phyloP scores from a whole-genome alignment of 257 asterid genomes.

The Leptodermis oblonga region DNA sequence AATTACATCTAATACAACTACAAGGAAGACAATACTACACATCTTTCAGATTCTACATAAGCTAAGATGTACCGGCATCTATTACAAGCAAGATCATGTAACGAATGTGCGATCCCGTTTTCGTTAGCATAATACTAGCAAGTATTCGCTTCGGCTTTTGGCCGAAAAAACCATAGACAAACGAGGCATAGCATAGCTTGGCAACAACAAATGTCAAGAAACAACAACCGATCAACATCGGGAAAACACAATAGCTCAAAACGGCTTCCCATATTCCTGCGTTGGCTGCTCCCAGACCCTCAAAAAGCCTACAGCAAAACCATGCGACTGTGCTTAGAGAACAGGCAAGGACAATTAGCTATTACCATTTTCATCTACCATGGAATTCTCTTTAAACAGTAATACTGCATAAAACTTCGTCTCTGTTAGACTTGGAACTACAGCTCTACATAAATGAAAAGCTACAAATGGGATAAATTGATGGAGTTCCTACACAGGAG shows the following conservation, averaged over 20 bases:
- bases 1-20: not conserved
- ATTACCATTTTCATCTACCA: not conserved
- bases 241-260: slow-evolving; percentile 30
- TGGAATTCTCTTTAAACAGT: not conserved
- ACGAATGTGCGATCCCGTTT: not conserved
- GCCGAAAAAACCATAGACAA: not conserved
- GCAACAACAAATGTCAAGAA: not conserved
- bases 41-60: not conserved
- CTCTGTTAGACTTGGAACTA: not conserved
- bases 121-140: no score
- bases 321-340: slow-evolving; percentile 8
- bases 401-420: not conserved
- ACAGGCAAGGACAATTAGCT: not conserved
- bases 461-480: not conserved
- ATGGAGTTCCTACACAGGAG: not conserved
- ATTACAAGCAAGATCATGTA: slow-evolving; percentile 16
- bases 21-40: not conserved
- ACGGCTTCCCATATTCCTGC: slow-evolving; percentile 59
- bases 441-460: not conserved
- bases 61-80: not conserved
- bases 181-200: not conserved
- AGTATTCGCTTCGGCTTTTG: no score
- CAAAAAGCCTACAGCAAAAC: slow-evolving; percentile 45
- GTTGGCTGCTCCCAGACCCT: slow-evolving; percentile 71
- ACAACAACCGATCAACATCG: not conserved